Percentiles rank a stretch among this genome's conserved stretches.
Evolutionary conservation across 441 rosid genomes (phyloP).

Genomic region (Mallotus repandus): DNA sequence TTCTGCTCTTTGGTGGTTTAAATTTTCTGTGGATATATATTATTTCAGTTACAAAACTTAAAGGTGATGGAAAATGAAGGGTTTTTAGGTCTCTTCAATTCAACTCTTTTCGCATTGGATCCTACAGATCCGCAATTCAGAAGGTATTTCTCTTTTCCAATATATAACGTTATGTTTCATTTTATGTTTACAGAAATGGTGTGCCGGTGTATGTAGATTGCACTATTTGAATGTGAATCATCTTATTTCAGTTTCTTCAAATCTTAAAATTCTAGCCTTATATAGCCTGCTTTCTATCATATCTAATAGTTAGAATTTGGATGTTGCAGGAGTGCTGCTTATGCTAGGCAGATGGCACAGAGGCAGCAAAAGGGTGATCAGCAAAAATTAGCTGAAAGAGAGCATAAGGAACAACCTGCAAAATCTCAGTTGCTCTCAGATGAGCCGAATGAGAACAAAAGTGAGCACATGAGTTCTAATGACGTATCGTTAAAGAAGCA

Average conservation of each 20-base stretch:
- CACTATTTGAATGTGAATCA: background rate
- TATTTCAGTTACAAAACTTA: no score
- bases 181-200: background rate
- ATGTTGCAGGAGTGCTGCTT: slow-evolving; percentile 75
- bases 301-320: slow-evolving; percentile 14
- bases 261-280: background rate
- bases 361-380: slow-evolving; percentile 46
- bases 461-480: slow-evolving; percentile 21
- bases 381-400: slow-evolving; percentile 24
- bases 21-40: no score
- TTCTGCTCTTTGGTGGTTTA: no score
- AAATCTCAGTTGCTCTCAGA: slow-evolving; percentile 22
- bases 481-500: slow-evolving; percentile 34
- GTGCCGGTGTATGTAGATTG: background rate
- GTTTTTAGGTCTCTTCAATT: slow-evolving; percentile 54
- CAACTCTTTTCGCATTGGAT: slow-evolving; percentile 73
- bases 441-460: slow-evolving; percentile 24
- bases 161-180: no score
- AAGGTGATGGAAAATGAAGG: slow-evolving; percentile 16
- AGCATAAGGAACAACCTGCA: slow-evolving; percentile 19
- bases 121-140: slow-evolving; percentile 95
- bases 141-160: slow-evolving; percentile 43
- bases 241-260: background rate
- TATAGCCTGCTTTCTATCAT: background rate
- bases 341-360: slow-evolving; percentile 61